These are phyloP conservation scores for Phalaenopsis equestris DNA, from an alignment of 106 monocot species.

Conservation along the genomic window DNA sequence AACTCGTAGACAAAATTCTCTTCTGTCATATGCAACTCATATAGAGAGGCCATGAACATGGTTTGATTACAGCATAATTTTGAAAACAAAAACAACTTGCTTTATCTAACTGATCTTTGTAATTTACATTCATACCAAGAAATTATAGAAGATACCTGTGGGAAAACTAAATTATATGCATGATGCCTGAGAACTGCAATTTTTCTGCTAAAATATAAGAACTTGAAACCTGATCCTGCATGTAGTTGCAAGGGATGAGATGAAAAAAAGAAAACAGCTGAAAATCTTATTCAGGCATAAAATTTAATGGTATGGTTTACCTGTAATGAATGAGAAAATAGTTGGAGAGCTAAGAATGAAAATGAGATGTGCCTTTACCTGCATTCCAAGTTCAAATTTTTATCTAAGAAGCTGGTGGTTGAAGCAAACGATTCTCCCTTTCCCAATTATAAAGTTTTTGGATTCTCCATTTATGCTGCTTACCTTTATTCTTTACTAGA, in stretches of 20 bases:
- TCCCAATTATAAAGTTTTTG: neutral
- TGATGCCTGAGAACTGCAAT: conserved; percentile 3
- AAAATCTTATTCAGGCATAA: neutral
- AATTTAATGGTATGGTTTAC: neutral
- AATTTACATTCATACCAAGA: no score
- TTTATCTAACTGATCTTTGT: neutral
- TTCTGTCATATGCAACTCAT: neutral
- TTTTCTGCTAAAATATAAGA: neutral
- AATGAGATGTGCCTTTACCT: neutral
- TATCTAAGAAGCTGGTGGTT: neutral
- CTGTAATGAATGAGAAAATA: neutral
- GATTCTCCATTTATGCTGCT: neutral
- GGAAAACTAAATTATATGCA: neutral
- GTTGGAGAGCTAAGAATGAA: no score
- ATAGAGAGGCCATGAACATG: neutral
- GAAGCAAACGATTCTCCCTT: conserved; percentile 7
- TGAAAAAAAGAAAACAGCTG: neutral
- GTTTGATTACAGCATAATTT: neutral
- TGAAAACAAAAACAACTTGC: neutral
- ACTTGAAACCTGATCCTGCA: neutral
- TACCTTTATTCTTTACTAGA: conserved; percentile 3
- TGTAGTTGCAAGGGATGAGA: neutral
- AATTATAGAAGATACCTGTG: neutral
- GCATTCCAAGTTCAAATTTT: neutral
- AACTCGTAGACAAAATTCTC: neutral